phyloP scores from a whole-genome alignment of 148 eudicot genomes.

The Bassia scoparia region DNA sequence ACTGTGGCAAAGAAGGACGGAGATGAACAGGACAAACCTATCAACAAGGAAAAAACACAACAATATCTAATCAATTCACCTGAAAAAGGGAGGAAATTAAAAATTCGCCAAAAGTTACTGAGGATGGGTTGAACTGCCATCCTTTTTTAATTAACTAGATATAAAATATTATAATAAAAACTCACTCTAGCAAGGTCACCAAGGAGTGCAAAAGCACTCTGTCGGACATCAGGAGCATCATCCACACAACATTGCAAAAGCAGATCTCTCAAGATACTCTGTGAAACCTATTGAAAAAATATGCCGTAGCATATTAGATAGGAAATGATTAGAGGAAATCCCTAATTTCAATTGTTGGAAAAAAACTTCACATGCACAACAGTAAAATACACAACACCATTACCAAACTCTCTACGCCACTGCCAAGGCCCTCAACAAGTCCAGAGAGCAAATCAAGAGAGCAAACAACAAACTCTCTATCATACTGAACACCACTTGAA shows the following conservation, averaged over 20 bases:
- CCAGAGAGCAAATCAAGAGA: conserved; percentile 90
- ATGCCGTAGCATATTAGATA: neutral
- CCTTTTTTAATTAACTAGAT: neutral
- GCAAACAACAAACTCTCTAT: conserved; percentile 84
- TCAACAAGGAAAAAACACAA: conserved; percentile 18
- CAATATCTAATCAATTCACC: neutral
- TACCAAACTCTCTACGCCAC: conserved; percentile 96
- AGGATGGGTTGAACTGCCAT: neutral
- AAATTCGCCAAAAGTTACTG: neutral
- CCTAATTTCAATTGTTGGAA: conserved; percentile 1
- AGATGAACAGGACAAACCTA: conserved; percentile 95
- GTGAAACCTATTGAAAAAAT: conserved; percentile 62
- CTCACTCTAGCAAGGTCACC: conserved; percentile 96
- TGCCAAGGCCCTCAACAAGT: conserved; percentile 92
- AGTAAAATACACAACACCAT: neutral
- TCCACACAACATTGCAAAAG: conserved; percentile 96
- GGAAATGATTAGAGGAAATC: neutral
- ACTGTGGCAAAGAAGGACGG: conserved; percentile 67
- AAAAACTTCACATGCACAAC: neutral
- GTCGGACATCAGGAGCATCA: conserved; percentile 80
- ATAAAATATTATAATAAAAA: conserved; percentile 2
- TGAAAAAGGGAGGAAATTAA: neutral
- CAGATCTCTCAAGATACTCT: conserved; percentile 76
- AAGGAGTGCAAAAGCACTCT: conserved; percentile 97
- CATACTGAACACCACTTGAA: conserved; percentile 70